Percentiles rank a stretch among this genome's conserved stretches.
phyloP scores from a whole-genome alignment of 2,329 filamentous ascomycete genomes.

The Lachnellula arida region DNA sequence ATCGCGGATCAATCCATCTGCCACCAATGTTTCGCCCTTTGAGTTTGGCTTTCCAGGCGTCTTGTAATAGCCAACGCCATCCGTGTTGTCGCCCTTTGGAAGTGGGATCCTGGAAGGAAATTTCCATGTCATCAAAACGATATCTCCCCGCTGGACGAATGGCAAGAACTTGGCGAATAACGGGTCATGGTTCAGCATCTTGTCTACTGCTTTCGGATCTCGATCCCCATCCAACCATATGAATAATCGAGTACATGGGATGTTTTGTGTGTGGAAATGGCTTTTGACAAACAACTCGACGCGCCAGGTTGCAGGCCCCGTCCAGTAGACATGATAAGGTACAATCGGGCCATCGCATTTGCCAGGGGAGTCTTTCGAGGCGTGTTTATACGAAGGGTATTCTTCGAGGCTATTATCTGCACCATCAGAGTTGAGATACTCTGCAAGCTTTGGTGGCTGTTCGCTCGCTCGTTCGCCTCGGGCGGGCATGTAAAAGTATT shows the following conservation, averaged over 20 bases:
- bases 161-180: conserved; percentile 49
- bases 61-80: conserved; percentile 46
- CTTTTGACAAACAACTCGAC: conserved; percentile 53
- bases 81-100: conserved; percentile 43
- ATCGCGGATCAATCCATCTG: conserved; percentile 48
- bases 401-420: conserved; percentile 29
- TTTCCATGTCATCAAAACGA: conserved; percentile 47
- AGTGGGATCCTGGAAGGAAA: conserved; percentile 49
- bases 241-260: conserved; percentile 49
- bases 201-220: conserved; percentile 44
- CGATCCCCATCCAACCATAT: conserved; percentile 51
- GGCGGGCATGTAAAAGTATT: conserved; percentile 45
- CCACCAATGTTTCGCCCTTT: conserved; percentile 36
- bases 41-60: conserved; percentile 38
- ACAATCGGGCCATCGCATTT: conserved; percentile 51
- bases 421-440: conserved; percentile 33
- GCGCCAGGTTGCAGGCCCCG: conserved; percentile 51
- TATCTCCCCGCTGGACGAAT: conserved; percentile 48
- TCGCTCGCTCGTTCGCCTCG: conserved; percentile 29
- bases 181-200: conserved; percentile 47
- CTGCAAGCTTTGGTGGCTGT: conserved; percentile 28
- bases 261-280: conserved; percentile 52
- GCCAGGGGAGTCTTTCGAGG: conserved; percentile 40
- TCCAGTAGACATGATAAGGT: conserved; percentile 54
- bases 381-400: conserved; percentile 32